These are phyloP conservation scores for Fusarium beomiforme DNA, from an alignment of 2,329 filamentous ascomycete genomes.

Conservation along the genomic window DNA sequence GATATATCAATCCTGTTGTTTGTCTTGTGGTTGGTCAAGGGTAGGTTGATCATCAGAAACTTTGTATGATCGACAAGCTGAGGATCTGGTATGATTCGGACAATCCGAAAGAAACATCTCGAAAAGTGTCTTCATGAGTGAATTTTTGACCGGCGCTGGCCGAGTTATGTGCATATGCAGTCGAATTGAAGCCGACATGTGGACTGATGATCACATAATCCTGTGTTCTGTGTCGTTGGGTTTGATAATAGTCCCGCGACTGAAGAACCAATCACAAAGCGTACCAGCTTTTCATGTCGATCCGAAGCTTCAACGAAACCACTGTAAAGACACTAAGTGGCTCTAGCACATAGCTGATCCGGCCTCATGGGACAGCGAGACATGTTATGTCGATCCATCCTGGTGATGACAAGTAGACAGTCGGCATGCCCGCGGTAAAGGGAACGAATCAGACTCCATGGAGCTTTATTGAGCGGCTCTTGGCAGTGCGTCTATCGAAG, in stretches of 20 bases:
- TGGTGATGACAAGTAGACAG: not conserved
- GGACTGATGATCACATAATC: constrained; percentile 5
- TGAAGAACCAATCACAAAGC: constrained; percentile 11
- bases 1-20: not conserved
- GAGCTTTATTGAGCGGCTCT: not conserved
- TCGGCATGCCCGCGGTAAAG: constrained; percentile 33
- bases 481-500: constrained; percentile 8
- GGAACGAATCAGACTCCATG: constrained; percentile 7
- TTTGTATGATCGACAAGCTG: constrained; percentile 3
- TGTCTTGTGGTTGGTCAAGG: constrained; percentile 7
- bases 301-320: constrained; percentile 24
- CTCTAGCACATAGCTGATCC: constrained; percentile 5
- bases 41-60: not conserved
- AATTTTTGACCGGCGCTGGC: not conserved
- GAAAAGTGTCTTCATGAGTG: not conserved
- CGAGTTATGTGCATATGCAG: not conserved
- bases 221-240: constrained; percentile 11
- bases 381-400: constrained; percentile 21
- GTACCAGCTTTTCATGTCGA: not conserved
- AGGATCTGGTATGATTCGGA: not conserved
- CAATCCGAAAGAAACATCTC: not conserved
- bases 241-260: not conserved
- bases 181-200: not conserved
- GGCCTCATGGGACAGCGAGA: constrained; percentile 20
- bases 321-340: constrained; percentile 10